A percentile compares a stretch with the other conserved stretches of the same genome.
phyloP scores from a whole-genome alignment of 2,329 filamentous ascomycete species.

The Fusarium sp. region DNA sequence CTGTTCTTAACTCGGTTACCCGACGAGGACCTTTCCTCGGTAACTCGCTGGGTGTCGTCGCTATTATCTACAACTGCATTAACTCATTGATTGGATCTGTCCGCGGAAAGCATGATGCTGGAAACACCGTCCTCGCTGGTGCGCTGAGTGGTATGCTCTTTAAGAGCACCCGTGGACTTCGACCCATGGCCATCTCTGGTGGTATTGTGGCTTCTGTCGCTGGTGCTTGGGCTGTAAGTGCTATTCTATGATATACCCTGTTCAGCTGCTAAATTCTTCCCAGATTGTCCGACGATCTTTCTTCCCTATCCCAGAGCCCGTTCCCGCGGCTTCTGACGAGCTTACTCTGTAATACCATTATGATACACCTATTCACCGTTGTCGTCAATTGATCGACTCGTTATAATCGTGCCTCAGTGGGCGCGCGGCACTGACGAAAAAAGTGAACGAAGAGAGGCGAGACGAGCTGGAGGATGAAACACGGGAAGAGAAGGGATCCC shows the following conservation, averaged over 20 bases:
- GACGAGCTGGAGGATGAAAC: constrained; percentile 11
- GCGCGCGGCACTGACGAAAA: constrained; percentile 9
- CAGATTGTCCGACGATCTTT: constrained; percentile 53
- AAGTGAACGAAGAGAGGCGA: constrained; percentile 13
- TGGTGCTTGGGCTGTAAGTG: constrained; percentile 87
- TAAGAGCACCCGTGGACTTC: constrained; percentile 89
- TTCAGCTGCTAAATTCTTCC: not conserved
- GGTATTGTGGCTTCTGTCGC: constrained; percentile 87
- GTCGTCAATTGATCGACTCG: constrained; percentile 22
- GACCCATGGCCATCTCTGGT: constrained; percentile 94
- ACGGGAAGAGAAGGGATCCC: constrained; percentile 21
- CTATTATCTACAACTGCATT: constrained; percentile 93
- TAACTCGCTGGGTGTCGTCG: constrained; percentile 94
- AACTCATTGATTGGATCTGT: constrained; percentile 84
- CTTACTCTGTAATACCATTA: constrained; percentile 43
- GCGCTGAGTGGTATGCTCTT: constrained; percentile 91
- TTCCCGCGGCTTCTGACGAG: constrained; percentile 40
- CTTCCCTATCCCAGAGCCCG: constrained; percentile 50
- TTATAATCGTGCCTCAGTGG: constrained; percentile 33
- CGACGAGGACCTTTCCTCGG: constrained; percentile 92
- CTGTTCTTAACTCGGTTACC: constrained; percentile 92
- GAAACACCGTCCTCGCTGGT: constrained; percentile 88
- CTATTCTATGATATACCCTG: not conserved
- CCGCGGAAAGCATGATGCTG: constrained; percentile 86
- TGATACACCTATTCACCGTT: constrained; percentile 22